These are phyloP conservation scores for Gossypium thurberi DNA, from an alignment of 345 rosid genomes.

Conservation along the genomic window DNA sequence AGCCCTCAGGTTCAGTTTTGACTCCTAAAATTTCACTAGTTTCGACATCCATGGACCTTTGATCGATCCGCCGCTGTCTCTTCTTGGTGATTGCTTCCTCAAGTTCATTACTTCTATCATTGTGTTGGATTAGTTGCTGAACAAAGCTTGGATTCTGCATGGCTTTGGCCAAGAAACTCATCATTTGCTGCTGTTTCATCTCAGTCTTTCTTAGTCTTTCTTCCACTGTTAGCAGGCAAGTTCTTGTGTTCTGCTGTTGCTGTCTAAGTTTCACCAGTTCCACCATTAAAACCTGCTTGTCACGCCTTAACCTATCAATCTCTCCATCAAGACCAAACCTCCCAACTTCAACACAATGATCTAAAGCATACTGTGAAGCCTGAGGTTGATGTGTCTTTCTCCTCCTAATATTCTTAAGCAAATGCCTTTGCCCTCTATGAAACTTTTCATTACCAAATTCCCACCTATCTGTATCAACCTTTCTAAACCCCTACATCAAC, in stretches of 20 bases:
- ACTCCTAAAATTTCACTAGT: no score
- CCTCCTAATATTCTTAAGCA: conserved; percentile 32
- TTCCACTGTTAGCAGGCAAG: conserved; percentile 42
- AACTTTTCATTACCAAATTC: no score
- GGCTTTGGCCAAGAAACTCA: conserved; percentile 69
- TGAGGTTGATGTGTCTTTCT: conserved; percentile 35
- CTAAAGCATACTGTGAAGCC: conserved; percentile 40
- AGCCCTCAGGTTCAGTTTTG: conserved; percentile 32
- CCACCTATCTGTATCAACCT: no score
- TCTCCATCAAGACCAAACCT: conserved; percentile 60
- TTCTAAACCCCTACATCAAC: background rate
- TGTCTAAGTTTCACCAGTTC: conserved; percentile 62
- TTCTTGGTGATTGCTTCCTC: conserved; percentile 50
- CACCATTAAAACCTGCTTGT: conserved; percentile 55
- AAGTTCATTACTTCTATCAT: conserved; percentile 43
- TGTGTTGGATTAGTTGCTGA: conserved; percentile 45
- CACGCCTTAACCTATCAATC: conserved; percentile 43
- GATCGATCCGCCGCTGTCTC: conserved; percentile 46
- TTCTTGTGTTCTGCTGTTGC: conserved; percentile 51
- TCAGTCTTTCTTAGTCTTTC: conserved; percentile 50
- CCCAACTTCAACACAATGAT: conserved; percentile 61
- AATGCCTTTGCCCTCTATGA: no score
- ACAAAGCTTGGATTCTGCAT: conserved; percentile 58
- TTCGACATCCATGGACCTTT: conserved; percentile 27
- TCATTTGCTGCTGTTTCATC: conserved; percentile 59